Percentiles rank a stretch among this genome's conserved stretches.
phyloP scores from a whole-genome alignment of 179 eudicot species.

The Nepenthes alata region DNA sequence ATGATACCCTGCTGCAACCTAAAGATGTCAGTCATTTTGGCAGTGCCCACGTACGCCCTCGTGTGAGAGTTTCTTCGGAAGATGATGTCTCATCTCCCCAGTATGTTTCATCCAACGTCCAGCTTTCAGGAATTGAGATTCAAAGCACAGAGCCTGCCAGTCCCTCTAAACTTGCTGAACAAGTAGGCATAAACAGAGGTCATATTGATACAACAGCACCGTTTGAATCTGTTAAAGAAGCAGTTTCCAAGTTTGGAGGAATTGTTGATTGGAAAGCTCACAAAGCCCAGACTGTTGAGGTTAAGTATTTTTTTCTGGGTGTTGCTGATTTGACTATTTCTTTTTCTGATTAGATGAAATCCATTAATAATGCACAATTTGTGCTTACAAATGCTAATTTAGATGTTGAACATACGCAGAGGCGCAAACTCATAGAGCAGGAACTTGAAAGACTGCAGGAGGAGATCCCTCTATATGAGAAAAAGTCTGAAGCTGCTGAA shows the following conservation, averaged over 20 bases:
- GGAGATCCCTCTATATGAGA: conserved; percentile 64
- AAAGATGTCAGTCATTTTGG: neutral
- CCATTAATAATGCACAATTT: neutral
- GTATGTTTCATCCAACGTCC: neutral
- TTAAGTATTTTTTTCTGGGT: conserved; percentile 8
- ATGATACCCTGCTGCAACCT: neutral
- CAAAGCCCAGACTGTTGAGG: conserved; percentile 62
- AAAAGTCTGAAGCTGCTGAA: conserved; percentile 68
- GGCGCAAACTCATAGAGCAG: conserved; percentile 56
- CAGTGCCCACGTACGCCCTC: conserved; percentile 1
- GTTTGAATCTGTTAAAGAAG: conserved; percentile 82
- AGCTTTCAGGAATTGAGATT: neutral
- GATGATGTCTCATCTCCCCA: neutral
- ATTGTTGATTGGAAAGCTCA: conserved; percentile 98
- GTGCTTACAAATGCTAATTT: neutral
- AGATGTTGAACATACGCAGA: conserved; percentile 30
- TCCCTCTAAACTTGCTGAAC: conserved; percentile 2
- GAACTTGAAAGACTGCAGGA: conserved; percentile 64
- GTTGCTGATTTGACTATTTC: neutral
- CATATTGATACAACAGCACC: conserved; percentile 79
- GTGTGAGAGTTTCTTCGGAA: neutral
- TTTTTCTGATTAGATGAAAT: neutral
- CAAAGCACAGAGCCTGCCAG: neutral
- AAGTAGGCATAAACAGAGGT: conserved; percentile 22
- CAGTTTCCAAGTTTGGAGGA: conserved; percentile 93